These are phyloP conservation scores for Pseudogymnoascus sp. DNA, from an alignment of 2,329 filamentous ascomycete species.

Conservation along the genomic window DNA sequence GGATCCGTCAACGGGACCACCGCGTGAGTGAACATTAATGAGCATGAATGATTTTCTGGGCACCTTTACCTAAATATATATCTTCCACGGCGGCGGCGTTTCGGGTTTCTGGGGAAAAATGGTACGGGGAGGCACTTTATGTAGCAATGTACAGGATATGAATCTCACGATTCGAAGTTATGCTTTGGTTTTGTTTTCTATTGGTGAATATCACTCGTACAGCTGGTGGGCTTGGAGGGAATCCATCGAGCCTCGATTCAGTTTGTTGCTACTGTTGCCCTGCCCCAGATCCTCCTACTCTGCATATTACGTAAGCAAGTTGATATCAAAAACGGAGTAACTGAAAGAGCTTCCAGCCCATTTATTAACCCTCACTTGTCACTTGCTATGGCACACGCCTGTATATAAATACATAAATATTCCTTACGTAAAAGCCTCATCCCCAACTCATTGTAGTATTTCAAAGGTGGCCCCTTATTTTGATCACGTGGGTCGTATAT, in stretches of 20 bases:
- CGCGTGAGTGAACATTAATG: neutral
- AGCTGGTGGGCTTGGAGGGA: neutral
- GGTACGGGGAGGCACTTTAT: slow-evolving; percentile 1
- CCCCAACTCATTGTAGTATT: neutral
- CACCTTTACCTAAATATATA: slow-evolving; percentile 5
- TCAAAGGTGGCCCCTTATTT: neutral
- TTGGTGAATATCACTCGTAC: neutral
- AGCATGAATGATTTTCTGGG: neutral
- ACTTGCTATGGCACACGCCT: neutral
- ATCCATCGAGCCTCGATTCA: neutral
- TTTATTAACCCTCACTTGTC: neutral
- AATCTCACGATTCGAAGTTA: neutral
- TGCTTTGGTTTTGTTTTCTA: neutral
- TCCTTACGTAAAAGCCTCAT: no score
- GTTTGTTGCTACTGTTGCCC: neutral
- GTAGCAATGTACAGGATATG: slow-evolving; percentile 5
- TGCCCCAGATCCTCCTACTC: neutral
- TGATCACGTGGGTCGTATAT: neutral
- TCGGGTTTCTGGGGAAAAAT: neutral
- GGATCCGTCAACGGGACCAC: neutral
- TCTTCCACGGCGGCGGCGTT: neutral
- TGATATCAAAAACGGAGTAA: neutral
- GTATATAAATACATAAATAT: neutral
- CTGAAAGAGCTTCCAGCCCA: neutral
- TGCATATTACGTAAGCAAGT: neutral